These are phyloP conservation scores for Oryza glaberrima DNA, from an alignment of 176 grass and related monocot genomes.

Conservation along the genomic window DNA sequence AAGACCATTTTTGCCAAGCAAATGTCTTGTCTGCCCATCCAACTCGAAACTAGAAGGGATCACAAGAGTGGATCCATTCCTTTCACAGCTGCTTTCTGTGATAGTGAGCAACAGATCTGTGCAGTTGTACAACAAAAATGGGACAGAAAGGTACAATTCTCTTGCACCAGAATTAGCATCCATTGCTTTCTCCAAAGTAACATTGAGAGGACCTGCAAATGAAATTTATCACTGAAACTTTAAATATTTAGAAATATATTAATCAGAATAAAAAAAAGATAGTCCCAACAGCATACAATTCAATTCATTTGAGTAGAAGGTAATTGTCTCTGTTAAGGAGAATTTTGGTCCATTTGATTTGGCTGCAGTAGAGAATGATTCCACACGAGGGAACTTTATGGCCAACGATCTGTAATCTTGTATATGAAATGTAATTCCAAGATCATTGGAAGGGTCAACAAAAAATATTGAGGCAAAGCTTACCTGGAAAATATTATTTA, in stretches of 20 bases:
- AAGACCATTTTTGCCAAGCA: conserved; percentile 66
- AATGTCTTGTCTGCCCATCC: conserved; percentile 51
- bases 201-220: conserved; percentile 70
- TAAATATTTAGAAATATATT: conserved; percentile 23
- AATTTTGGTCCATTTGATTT: conserved; percentile 73
- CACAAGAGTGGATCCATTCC: conserved; percentile 57
- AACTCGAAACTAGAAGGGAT: conserved; percentile 78
- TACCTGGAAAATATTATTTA: conserved; percentile 58
- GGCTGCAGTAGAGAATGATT: conserved; percentile 72
- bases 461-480: conserved; percentile 71
- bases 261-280: conserved; percentile 35
- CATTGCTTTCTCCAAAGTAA: conserved; percentile 91
- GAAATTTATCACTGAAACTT: conserved; percentile 35
- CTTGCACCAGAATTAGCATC: conserved; percentile 81
- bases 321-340: conserved; percentile 72
- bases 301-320: conserved; percentile 75
- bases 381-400: conserved; percentile 79
- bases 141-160: conserved; percentile 87
- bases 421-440: conserved; percentile 77
- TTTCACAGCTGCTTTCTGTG: conserved; percentile 77
- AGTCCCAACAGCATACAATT: conserved; percentile 55
- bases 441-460: conserved; percentile 89
- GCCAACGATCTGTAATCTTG: conserved; percentile 67
- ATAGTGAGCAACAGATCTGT: conserved; percentile 77
- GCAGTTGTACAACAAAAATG: conserved; percentile 93